Base-by-base conservation (phyloP, 2,329 filamentous ascomycete species). In the Colletotrichum sp. region DNA sequence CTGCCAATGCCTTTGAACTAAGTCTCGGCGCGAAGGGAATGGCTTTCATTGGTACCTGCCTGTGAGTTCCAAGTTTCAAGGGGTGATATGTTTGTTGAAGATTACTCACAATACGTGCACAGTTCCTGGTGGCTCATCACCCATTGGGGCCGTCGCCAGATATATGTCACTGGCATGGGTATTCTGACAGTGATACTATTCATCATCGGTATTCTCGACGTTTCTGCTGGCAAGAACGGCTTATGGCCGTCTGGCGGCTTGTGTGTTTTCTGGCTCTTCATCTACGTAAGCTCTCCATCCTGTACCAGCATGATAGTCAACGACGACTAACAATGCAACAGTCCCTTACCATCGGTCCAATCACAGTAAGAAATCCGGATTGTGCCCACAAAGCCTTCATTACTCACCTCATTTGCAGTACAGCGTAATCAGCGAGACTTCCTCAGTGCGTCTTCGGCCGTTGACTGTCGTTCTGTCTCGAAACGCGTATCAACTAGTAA, bases 381-480 rank as follows among this genome's bases (percentile, higher is more conserved):
- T 4, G 39, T 49, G 3, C 12, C 10, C 5, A 55, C 8, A n/a
- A 16, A 5, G 18, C 3, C 26, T 36, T 24, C 60, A 10, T 8
- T 64, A 64, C 49, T 21, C 16, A 76, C 39, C 8, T 18, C 9
- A 3, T 30, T 8, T n/a, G 18, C 44, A 76, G 73, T 88, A 87
- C 80, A 87, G 86, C 28, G 85, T 88, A 26, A 84, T 86, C 79
- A 55, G 87, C 2, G 87, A 89, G 79, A 79, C 88, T 3, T 83
- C 84, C 0, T 87, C 86, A 0, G 87, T 86, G 8, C 87, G 87
- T 28, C 83, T 89, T 28, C 84, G 87, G 60, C 86, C 85, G 59
- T 86, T 88, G 80, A 86, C 87, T 0, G 85, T 89, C 8, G 86
- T 87, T 24, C 79, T 89, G 16, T 87, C 86, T 1, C 82, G 87